Evolutionary conservation across 2,329 filamentous ascomycete genomes (phyloP).

Genomic region (Colletotrichum kahawae): DNA sequence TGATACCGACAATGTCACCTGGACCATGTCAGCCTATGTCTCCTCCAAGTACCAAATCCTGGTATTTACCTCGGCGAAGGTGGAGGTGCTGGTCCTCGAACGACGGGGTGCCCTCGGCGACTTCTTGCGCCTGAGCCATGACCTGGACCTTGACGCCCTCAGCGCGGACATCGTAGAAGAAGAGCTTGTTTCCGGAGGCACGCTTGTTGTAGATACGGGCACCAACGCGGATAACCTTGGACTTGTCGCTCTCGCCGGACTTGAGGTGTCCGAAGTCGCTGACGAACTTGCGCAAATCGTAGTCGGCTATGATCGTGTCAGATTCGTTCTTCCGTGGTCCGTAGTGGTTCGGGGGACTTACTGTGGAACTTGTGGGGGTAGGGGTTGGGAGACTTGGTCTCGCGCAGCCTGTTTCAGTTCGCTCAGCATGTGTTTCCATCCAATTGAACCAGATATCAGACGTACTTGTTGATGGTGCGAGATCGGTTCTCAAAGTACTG

Average conservation of each 20-base stretch:
- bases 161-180: constrained; percentile 85
- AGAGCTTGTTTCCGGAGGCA: constrained; percentile 79
- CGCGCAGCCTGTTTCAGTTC: constrained; percentile 53
- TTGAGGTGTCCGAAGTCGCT: constrained; percentile 80
- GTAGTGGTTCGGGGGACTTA: constrained; percentile 11
- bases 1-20: constrained; percentile 86
- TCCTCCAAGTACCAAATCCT: background rate
- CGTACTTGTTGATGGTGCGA: constrained; percentile 71
- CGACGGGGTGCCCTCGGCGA: constrained; percentile 64
- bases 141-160: constrained; percentile 79
- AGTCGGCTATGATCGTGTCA: constrained; percentile 71
- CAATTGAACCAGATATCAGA: background rate
- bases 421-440: constrained; percentile 68
- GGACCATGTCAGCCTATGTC: background rate
- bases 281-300: constrained; percentile 81
- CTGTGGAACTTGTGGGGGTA: constrained; percentile 78
- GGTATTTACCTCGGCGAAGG: constrained; percentile 69
- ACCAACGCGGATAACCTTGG: constrained; percentile 77
- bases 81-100: constrained; percentile 92
- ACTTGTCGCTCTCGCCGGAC: constrained; percentile 83
- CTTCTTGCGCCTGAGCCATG: constrained; percentile 87
- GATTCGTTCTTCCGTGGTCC: background rate
- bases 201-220: constrained; percentile 91
- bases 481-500: constrained; percentile 96
- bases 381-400: constrained; percentile 77